These are phyloP conservation scores for Beauveria scarabaeidicola DNA, from an alignment of 2,329 filamentous ascomycete species.

Conservation along the genomic window DNA sequence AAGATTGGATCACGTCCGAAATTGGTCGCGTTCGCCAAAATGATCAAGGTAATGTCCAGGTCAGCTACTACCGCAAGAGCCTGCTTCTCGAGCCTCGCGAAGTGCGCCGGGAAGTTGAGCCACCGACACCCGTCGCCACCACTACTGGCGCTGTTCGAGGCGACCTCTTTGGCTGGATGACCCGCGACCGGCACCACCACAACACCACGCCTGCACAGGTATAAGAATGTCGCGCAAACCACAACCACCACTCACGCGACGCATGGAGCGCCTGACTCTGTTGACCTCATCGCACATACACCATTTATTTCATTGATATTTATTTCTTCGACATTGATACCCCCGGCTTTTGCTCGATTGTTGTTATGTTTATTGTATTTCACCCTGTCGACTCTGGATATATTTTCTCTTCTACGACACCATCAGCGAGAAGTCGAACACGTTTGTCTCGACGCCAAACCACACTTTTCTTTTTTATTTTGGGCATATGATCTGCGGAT, in stretches of 20 bases:
- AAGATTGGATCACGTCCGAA: slow-evolving; percentile 84
- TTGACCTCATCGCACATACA: slow-evolving; percentile 12
- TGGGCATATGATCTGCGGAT: slow-evolving; percentile 6
- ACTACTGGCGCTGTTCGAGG: slow-evolving; percentile 24
- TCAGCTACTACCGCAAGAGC: slow-evolving; percentile 70
- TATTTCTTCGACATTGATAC: slow-evolving; percentile 15
- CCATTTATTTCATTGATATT: slow-evolving; percentile 16
- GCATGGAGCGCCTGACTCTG: not conserved
- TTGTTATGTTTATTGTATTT: slow-evolving; percentile 9
- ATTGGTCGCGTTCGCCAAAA: slow-evolving; percentile 64
- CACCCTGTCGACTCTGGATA: slow-evolving; percentile 9
- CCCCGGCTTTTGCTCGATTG: slow-evolving; percentile 9
- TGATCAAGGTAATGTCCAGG: slow-evolving; percentile 48
- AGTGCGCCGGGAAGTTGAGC: slow-evolving; percentile 26
- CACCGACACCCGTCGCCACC: slow-evolving; percentile 22
- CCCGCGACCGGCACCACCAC: slow-evolving; percentile 34
- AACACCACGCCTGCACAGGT: slow-evolving; percentile 18
- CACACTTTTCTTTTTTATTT: not conserved
- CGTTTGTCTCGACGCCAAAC: not conserved
- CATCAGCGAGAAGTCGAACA: not conserved
- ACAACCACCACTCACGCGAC: not conserved
- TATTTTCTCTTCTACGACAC: slow-evolving; percentile 9
- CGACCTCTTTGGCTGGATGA: slow-evolving; percentile 45
- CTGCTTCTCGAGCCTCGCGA: slow-evolving; percentile 74
- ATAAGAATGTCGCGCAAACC: not conserved